These are phyloP conservation scores for Stephanodiscus minutulus DNA, from an alignment of 108 stramenopile genomes.

Conservation along the genomic window DNA sequence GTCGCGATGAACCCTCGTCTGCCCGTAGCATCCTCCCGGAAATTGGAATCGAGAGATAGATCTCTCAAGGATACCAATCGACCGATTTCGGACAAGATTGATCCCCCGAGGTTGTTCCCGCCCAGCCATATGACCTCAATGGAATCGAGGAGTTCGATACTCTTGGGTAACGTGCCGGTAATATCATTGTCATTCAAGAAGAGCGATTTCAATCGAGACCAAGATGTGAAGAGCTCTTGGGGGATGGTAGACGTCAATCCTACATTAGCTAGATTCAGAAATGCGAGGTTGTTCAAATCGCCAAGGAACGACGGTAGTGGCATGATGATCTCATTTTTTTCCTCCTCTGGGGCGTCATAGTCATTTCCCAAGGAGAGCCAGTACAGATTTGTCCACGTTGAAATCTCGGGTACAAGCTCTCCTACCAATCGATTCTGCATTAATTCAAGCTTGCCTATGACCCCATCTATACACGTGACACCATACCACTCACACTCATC, in stretches of 20 bases:
- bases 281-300: slow-evolving; percentile 25
- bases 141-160: slow-evolving; percentile 20
- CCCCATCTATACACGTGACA: slow-evolving; percentile 31
- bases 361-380: slow-evolving; percentile 40
- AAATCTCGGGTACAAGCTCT: slow-evolving; percentile 33
- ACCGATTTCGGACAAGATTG: slow-evolving; percentile 41
- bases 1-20: slow-evolving; percentile 28
- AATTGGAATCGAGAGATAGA: slow-evolving; percentile 42
- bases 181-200: slow-evolving; percentile 65
- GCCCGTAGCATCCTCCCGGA: slow-evolving; percentile 20
- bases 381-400: slow-evolving; percentile 19
- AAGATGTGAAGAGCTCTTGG: slow-evolving; percentile 20
- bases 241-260: slow-evolving; percentile 36
- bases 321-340: slow-evolving; percentile 29
- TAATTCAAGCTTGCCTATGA: slow-evolving; percentile 24
- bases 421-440: slow-evolving; percentile 39
- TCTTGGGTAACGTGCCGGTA: slow-evolving; percentile 43
- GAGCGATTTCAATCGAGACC: slow-evolving; percentile 43
- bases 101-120: slow-evolving; percentile 46
- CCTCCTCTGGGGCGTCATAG: slow-evolving; percentile 26
- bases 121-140: slow-evolving; percentile 52
- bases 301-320: slow-evolving; percentile 36
- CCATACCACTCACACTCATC: slow-evolving; percentile 66
- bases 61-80: slow-evolving; percentile 28
- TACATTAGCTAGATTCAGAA: slow-evolving; percentile 30